phyloP scores from a whole-genome alignment of 257 asterid genomes.

The Fraxinus anomala region DNA sequence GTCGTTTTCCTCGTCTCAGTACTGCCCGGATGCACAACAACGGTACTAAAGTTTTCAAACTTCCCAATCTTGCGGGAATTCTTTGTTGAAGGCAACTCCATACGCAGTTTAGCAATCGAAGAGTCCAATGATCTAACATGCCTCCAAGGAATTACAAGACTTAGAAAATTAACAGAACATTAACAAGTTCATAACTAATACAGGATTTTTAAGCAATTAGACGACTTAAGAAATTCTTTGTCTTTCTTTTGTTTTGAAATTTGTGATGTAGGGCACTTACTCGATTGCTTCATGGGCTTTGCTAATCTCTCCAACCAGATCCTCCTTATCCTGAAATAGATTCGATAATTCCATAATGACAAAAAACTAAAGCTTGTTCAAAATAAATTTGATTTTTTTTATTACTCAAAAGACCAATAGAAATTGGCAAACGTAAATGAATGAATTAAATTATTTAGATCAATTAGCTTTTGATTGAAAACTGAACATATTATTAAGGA shows the following conservation, averaged over 20 bases:
- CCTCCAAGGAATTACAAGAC: constrained; percentile 11
- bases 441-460: not conserved
- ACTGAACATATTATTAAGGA: not conserved
- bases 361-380: not conserved
- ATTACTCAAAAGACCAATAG: not conserved
- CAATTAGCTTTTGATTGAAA: not conserved
- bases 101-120: constrained; percentile 51
- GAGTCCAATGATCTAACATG: constrained; percentile 48
- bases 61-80: constrained; percentile 30
- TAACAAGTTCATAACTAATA: not conserved
- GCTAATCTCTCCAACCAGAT: constrained; percentile 42
- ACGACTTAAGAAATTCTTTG: not conserved
- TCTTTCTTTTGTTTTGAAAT: not conserved
- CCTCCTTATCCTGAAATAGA: constrained; percentile 46
- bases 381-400: not conserved
- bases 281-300: constrained; percentile 58
- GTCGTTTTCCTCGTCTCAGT: constrained; percentile 36
- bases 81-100: constrained; percentile 54
- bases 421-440: not conserved
- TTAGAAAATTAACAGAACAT: not conserved
- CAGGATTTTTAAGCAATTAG: not conserved
- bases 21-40: constrained; percentile 11
- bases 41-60: constrained; percentile 31
- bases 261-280: constrained; percentile 41
- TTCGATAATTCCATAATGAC: constrained; percentile 19